phyloP scores from a whole-genome alignment of 2,329 filamentous ascomycete species.

The Penicillium hesseltinei region DNA sequence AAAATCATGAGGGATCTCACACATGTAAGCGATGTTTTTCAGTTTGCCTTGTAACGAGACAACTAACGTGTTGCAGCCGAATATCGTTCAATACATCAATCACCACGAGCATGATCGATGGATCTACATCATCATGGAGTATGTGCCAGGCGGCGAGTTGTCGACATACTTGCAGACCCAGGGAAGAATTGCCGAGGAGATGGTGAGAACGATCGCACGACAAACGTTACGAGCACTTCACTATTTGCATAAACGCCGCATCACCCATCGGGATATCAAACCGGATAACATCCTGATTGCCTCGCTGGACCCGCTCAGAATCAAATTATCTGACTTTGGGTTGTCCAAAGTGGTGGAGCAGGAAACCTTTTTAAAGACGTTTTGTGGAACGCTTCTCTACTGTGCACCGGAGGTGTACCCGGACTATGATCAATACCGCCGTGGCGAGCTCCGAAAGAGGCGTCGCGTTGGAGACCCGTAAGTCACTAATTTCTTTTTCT shows the following conservation, averaged over 20 bases:
- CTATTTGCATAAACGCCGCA: constrained; percentile 82
- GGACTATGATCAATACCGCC: constrained; percentile 67
- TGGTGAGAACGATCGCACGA: constrained; percentile 68
- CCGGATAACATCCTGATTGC: constrained; percentile 94
- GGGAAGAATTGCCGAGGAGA: constrained; percentile 63
- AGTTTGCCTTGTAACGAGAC: background rate
- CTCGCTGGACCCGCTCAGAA: constrained; percentile 67
- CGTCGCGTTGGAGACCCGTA: constrained; percentile 54
- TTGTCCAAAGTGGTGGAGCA: constrained; percentile 91
- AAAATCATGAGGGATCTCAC: constrained; percentile 84
- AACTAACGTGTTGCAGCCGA: constrained; percentile 53
- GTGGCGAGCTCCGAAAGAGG: constrained; percentile 60
- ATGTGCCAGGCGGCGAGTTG: constrained; percentile 76
- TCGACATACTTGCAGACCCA: constrained; percentile 66
- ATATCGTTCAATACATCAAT: constrained; percentile 90
- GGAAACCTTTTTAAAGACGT: constrained; percentile 90
- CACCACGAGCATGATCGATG: constrained; percentile 78
- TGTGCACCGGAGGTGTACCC: constrained; percentile 96
- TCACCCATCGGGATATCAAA: constrained; percentile 98
- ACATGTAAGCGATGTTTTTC: constrained; percentile 61
- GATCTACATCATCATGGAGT: constrained; percentile 98
- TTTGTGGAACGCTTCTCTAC: constrained; percentile 93
- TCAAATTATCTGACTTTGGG: constrained; percentile 96
- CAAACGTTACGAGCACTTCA: constrained; percentile 73
- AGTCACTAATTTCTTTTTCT: constrained; percentile 19